Evolutionary conservation across 495 filamentous ascomycete species (phyloP), one percentile per base, ranked within the genome.

Genomic region (Neurospora tetraspora): DNA sequence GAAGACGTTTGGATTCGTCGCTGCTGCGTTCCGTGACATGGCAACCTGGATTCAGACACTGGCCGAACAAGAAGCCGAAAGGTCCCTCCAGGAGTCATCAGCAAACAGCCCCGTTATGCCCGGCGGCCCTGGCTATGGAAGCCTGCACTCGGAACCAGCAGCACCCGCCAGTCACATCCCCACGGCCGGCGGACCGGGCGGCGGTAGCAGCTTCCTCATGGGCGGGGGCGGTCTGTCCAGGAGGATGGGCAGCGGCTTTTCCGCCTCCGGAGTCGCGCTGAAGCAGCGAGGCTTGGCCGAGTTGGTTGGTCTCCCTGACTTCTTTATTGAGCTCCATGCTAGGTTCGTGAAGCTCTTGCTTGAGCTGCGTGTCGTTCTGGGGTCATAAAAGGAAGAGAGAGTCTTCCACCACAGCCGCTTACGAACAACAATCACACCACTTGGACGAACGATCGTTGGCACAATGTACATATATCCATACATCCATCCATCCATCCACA

Each of bases 261-360:
- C 77, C 39, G 82, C 84, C 71, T 75, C 83, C 69, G 80, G 83
- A 34, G 81, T 84, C 69, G 76, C 84, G 69, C 87, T 92, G 70
- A 90, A 90, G 73, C 89, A 91, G 31, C 88, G 92, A 72, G 93
- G 92, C 39, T 82, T 98, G 68, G 91, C 92, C 1, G 94, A 98
- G 81, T 88, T 98, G 69, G 91, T 94, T 18, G 94, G 94, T 38
- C 86, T 92, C 71, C 92, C 93, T 36, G 90, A 93, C 79, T 91
- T 98, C 75, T 98, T 98, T 79, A 89, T 97, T 39, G 89, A 96
- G 80, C 81, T 97, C 45, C 94, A 98, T 81, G 87, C 88, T 34
- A 82, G 88, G 42, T 97, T 98, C 79, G 91, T 94, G 18, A 86
- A 87, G 69, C 81, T 96, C 43, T 78, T 96, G 71, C 85, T 91